Evolutionary conservation across 1,284 basidiomycete genomes (phyloP), one percentile per base, ranked within the genome.

Genomic region (Lignosus rhinocerotis): DNA sequence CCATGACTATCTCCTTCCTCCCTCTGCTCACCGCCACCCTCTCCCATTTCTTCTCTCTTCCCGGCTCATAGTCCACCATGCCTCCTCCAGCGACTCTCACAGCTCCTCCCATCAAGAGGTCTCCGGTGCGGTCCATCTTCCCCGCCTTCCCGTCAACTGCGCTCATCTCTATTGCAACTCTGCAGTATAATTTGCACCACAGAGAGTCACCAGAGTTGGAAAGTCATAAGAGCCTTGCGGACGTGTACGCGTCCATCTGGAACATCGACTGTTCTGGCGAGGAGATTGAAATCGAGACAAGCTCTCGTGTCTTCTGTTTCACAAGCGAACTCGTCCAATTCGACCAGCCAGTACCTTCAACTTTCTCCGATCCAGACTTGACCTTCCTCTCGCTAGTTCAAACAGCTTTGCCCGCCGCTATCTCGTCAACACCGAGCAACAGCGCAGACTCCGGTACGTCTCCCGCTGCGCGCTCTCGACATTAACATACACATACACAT

Each of bases 1-100:
- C 70, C 72, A 0, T 36, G 34, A 10, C 9, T 14, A 39, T 14
- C 14, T 70, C 71, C 39, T 75, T 73, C 69, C 70, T 17, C 72
- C 60, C 21, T 76, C 70, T 25, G 25, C 25, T 25, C 25, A 25
- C 25, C 25, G 25, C 4, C 25, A 25, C 25, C 2, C 14, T 85
- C 70, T 1, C 49, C n/a, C 17, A 9, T 30, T 74, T 67, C 25
- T 25, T 45, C 21, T 6, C 12, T 19, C 43, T n/a, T 30, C 43
- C 6, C 14, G 9, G 11, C n/a, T 30, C 25, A 1, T 10, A n/a
- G 12, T 3, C 25, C 25, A 30, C 43, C 25, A 45, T 45, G 43
- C n/a, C 11, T 2, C 30, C 43, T 25, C n/a, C 10, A 36, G 14
- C 36, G 12, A 11, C 21, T 16, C 7, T 45, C 32, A 34, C 34